These are phyloP conservation scores for Chrysoporthe austroafricana DNA, from an alignment of 2,329 filamentous ascomycete species.

Conservation along the genomic window DNA sequence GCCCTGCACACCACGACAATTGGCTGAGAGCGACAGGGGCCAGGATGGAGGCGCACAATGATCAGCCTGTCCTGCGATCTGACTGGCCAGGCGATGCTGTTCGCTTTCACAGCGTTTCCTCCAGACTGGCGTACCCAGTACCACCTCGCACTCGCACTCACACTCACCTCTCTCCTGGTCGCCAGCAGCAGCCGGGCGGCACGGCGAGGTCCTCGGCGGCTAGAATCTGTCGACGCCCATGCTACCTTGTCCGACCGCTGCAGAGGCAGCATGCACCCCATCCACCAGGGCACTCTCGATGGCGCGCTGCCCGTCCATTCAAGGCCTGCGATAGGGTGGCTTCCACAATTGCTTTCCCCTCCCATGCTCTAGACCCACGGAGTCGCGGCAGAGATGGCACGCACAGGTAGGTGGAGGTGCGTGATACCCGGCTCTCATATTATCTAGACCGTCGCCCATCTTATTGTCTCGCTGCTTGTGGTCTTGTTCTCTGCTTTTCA, in stretches of 20 bases:
- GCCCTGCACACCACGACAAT: neutral
- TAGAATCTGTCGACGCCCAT: neutral
- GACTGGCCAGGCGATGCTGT: constrained; percentile 14
- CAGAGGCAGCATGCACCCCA: constrained; percentile 4
- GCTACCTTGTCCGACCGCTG: neutral
- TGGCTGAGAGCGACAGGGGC: constrained; percentile 23
- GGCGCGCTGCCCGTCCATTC: constrained; percentile 2
- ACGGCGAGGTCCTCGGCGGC: neutral
- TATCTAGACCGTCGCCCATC: constrained; percentile 25
- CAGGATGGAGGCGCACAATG: constrained; percentile 18
- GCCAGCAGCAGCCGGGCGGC: neutral
- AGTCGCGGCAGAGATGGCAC: neutral
- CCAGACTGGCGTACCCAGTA: neutral
- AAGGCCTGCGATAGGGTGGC: constrained; percentile 2
- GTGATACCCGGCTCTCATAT: constrained; percentile 27
- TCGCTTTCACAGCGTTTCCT: no score
- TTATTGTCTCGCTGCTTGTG: neutral
- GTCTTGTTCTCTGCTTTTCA: neutral
- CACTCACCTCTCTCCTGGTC: neutral
- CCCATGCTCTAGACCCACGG: constrained; percentile 7
- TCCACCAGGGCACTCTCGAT: neutral
- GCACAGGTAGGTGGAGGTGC: constrained; percentile 14
- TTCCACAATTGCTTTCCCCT: neutral
- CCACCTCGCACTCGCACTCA: no score
- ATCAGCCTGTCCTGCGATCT: constrained; percentile 8